Evolutionary conservation across 345 rosid species (phyloP), one percentile per base, ranked within the genome.

Genomic region (Physaria fendleri): DNA sequence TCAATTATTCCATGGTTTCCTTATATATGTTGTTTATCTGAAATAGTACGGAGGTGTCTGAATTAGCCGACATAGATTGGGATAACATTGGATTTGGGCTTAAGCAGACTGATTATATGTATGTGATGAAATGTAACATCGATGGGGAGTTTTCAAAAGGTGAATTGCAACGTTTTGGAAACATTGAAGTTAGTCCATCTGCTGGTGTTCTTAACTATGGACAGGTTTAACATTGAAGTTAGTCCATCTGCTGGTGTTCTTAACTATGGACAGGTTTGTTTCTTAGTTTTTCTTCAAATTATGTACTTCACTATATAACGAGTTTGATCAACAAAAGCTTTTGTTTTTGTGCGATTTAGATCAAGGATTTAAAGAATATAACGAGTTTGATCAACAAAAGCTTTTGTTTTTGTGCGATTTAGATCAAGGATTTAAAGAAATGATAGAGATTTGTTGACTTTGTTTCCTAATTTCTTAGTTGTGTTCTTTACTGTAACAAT

Each of bases 161-260:
- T 21, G 85, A 76, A 71, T 47, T 92, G 48, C 84, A 74, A 73
- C 81, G 83, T 33, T 92, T 81, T 71, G 97, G 95, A 39, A 88
- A 86, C 79, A 86, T 88, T 68, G 95, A 88, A 70, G 49, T 93
- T 68, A 85, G 65, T 68, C 99, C 97, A 6, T 86, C 94, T 5
- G 85, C 99, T 27, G 95, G 90, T 18, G 88, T 93, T 9, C 75
- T 93, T 67, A 93, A 89, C 65, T 93, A 88, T 79, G 97, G 95
- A 65, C 97, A 93, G 94, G 99, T 91, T 32, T 62, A 88, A 86
- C 79, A 86, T 88, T 68, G 95, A 88, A 70, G 49, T 93, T 68
- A 85, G 65, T 68, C 99, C 97, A 6, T 86, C 94, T 5, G 85
- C 99, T 27, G 95, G 90, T 18, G 88, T 93, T 9, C 75, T 93